Percentiles rank a stretch among this genome's conserved stretches.
Conservation (phyloP, 768 basidiomycete genomes). For the Serpula lacrymans region DNA sequence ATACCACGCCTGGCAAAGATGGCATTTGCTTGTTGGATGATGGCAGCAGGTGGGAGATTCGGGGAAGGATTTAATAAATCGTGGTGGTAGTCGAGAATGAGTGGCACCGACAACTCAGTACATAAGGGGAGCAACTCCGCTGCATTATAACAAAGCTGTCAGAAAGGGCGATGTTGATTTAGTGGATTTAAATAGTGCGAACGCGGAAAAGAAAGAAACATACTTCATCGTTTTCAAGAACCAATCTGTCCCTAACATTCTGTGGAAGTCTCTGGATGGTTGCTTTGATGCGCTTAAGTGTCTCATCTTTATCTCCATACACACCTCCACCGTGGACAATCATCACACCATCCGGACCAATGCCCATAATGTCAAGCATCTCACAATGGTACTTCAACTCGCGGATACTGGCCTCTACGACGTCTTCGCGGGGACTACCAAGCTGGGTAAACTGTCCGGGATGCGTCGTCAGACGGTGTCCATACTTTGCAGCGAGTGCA, state of each 20-base stretch:
- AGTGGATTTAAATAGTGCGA: neutral
- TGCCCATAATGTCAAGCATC: conserved; percentile 81
- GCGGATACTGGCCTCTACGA: conserved; percentile 71
- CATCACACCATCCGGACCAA: conserved; percentile 83
- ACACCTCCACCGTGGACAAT: conserved; percentile 85
- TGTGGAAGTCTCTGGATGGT: conserved; percentile 61
- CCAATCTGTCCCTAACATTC: conserved; percentile 68
- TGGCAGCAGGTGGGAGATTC: conserved; percentile 51
- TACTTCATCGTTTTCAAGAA: conserved; percentile 95
- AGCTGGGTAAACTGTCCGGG: conserved; percentile 87
- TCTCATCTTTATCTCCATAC: conserved; percentile 73
- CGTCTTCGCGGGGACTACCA: conserved; percentile 72
- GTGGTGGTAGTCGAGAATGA: conserved; percentile 82
- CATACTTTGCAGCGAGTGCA: conserved; percentile 61
- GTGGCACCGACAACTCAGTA: conserved; percentile 74
- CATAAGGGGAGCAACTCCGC: conserved; percentile 87
- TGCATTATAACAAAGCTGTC: conserved; percentile 76
- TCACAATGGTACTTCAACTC: conserved; percentile 87
- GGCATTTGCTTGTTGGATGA: conserved; percentile 72
- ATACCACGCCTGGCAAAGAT: conserved; percentile 79
- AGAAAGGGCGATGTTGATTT: conserved; percentile 1
- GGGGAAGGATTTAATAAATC: conserved; percentile 64
- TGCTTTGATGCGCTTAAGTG: conserved; percentile 69
- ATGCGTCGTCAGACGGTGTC: conserved; percentile 81
- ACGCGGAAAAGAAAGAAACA: conserved; percentile 8